Evolutionary conservation across 1,284 basidiomycete species (phyloP), one percentile per base, ranked within the genome.

Genomic region (Cutaneotrichosporon sp.): DNA sequence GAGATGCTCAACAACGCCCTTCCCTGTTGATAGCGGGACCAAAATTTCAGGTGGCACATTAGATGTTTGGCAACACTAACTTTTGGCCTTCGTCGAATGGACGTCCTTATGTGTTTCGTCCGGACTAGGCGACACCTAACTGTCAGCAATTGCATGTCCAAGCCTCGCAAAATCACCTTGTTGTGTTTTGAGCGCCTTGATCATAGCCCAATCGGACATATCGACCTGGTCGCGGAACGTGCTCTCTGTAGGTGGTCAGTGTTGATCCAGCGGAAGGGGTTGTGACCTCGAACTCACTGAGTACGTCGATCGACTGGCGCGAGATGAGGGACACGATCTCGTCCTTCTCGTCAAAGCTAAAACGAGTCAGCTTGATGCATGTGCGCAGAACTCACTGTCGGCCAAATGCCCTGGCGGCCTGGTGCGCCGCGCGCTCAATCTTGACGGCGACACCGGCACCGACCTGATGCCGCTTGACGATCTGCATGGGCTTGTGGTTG

Each of bases 361-460:
- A 30, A 30, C 17, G 22, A n/a, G 13, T 59, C 20, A 50, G 37
- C 23, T 20, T 46, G 7, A 9, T 34, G 12, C 36, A n/a, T 23
- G n/a, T 15, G 17, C 26, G 1, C 17, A 5, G 41, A 30, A 72
- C 68, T 64, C 57, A 70, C 66, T 74, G 74, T 59, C 74, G 58
- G 8, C 91, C 91, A 68, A 87, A 96, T 82, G 91, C 88, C 77
- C 93, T 94, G 14, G 92, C 85, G 36, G 88, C 88, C 76, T 97
- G 90, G 76, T 98, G 93, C 4, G 92, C 86, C 1, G 92, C 92
- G 69, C 96, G 88, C 74, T 99, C 96, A 60, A 98, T 97, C 81
- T 97, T 97, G 70, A 98, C 90, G 0, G 96, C 96, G 17, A 97
- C 94, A 74, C 52, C 94, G 55, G 83, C 94, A 68, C 92, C 94